Evolutionary conservation across 148 eudicot genomes (phyloP), one percentile per base, ranked within the genome.

Genomic region (Fagopyrum tataricum): DNA sequence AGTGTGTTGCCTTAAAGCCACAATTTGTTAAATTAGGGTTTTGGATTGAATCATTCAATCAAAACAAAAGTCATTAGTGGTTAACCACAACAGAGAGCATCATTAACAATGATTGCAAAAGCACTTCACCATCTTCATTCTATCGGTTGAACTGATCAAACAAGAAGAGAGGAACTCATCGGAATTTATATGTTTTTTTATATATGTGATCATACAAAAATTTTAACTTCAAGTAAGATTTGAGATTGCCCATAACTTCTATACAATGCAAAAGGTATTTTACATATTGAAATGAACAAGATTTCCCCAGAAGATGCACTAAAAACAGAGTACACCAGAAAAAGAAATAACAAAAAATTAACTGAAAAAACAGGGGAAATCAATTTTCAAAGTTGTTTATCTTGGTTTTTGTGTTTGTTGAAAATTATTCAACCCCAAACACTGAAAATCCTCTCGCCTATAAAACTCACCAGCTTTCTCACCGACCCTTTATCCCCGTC

Each of bases 371-470:
- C 64, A 58, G 37, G 37, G 14, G 15, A 10, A 62, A 64, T 1
- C 15, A 64, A 31, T 1, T 31, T 31, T 31, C 37, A 31, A 31
- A 26, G 31, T 26, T 72, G 9, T 24, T 24, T 17, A 23, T 59
- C 14, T 24, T 11, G 4, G 8, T 44, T 39, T 13, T 2, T 3
- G 5, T 6, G 42, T 71, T 71, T 71, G 14, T 13, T 43, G 51
- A 15, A 62, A 61, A 26, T 44, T 72, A 43, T 70, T 80, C 68
- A 80, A 31, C 66, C 79, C 86, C 86, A 83, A 77, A 80, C 83
- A 69, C 79, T 47, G 83, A 83, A 83, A 76, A 83, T 62, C 68
- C 52, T 83, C 81, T 80, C 83, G 56, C 83, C 86, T 73, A 83
- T 73, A 42, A 75, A 83, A 41, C 77, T 71, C 67, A 83, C 76